A percentile compares a stretch with the other conserved stretches of the same genome.
phyloP scores from a whole-genome alignment of 164 flowering plant genomes.

The Houttuynia cordata region DNA sequence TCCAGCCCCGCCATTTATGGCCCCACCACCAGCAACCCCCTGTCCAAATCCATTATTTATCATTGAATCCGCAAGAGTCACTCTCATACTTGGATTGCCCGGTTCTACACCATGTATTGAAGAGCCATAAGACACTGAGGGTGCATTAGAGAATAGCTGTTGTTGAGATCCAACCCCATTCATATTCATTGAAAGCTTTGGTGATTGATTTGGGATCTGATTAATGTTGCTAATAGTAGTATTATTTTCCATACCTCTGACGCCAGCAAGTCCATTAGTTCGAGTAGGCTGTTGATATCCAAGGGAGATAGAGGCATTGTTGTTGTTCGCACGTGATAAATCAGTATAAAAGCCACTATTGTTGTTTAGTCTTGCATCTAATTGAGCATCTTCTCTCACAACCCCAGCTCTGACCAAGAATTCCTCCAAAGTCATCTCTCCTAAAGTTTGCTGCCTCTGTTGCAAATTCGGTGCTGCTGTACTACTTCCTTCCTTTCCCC shows the following conservation, averaged over 20 bases:
- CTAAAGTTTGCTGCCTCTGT: slow-evolving; percentile 23
- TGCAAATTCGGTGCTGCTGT: slow-evolving; percentile 11
- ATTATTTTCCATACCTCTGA: slow-evolving; percentile 5
- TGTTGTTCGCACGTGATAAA: slow-evolving; percentile 6
- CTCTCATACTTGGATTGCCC: slow-evolving; percentile 33
- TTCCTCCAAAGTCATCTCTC: slow-evolving; percentile 76
- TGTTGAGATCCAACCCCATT: slow-evolving; percentile 24
- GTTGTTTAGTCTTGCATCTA: slow-evolving; percentile 7
- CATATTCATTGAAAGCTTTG: slow-evolving; percentile 9
- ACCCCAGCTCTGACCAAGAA: slow-evolving; percentile 68
- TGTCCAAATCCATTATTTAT: slow-evolving; percentile 29
- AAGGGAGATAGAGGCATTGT: slow-evolving; percentile 15
- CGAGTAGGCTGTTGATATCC: slow-evolving; percentile 15
- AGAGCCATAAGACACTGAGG: slow-evolving; percentile 27
- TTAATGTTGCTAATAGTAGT: background rate
- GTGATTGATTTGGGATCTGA: slow-evolving; percentile 13
- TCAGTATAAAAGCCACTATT: slow-evolving; percentile 20
- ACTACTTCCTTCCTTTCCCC: slow-evolving; percentile 8
- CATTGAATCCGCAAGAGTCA: slow-evolving; percentile 35
- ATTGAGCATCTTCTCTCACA: slow-evolving; percentile 45
- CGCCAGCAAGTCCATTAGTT: slow-evolving; percentile 9
- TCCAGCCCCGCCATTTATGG: slow-evolving; percentile 26
- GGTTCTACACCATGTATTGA: slow-evolving; percentile 28
- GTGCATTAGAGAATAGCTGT: slow-evolving; percentile 29
- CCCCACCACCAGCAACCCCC: slow-evolving; percentile 8